Conservation (phyloP, 148 eudicot genomes). For the Amaranthus palmeri region DNA sequence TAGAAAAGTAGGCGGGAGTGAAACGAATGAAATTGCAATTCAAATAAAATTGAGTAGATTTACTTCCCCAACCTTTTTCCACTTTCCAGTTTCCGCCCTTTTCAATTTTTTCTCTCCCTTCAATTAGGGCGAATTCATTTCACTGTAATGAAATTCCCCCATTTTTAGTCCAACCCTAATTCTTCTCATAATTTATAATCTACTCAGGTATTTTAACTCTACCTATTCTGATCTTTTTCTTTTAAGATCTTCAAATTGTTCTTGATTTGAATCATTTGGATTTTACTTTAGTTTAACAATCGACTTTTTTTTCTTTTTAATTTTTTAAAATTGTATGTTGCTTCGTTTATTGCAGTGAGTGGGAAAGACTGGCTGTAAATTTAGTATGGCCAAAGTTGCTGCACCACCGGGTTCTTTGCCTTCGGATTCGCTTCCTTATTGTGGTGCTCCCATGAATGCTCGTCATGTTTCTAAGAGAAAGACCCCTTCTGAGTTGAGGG, state of each 20-base stretch:
- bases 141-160: not conserved
- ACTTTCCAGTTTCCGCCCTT: not conserved
- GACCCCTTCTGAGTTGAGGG: slow-evolving; percentile 87
- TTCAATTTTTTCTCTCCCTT: not conserved
- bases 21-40: not conserved
- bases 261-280: not conserved
- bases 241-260: not conserved
- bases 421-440: slow-evolving; percentile 38
- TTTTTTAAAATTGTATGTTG: not conserved
- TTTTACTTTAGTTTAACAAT: too few relatives aligned
- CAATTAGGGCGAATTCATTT: slow-evolving; percentile 17
- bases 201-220: slow-evolving; percentile 5
- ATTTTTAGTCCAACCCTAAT: not conserved
- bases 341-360: not conserved
- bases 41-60: not conserved
- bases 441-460: slow-evolving; percentile 38
- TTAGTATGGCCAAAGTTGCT: slow-evolving; percentile 22
- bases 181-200: slow-evolving; percentile 1
- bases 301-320: too few relatives aligned
- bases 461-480: slow-evolving; percentile 53
- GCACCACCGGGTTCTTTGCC: slow-evolving; percentile 42
- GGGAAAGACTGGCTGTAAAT: slow-evolving; percentile 8
- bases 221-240: not conserved
- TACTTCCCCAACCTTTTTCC: not conserved
- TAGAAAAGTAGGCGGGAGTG: not conserved